These are phyloP conservation scores for Candida montana DNA, from an alignment of 805 yeast species.

Conservation along the genomic window DNA sequence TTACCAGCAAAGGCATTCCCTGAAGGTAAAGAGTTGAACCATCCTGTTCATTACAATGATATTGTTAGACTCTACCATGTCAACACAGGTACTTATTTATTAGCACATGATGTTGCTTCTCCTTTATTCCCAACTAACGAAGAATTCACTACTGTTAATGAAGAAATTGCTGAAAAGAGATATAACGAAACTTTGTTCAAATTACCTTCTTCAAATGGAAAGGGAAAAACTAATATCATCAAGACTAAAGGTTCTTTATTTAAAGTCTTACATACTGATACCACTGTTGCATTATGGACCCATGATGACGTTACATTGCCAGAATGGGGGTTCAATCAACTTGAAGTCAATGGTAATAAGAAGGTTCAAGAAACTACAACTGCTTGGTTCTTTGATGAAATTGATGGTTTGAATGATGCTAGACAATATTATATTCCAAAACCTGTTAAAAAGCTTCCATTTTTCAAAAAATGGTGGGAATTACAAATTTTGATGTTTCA, in stretches of 20 bases:
- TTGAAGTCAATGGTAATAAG: conserved; percentile 94
- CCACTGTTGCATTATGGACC: conserved; percentile 92
- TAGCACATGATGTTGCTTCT: conserved; percentile 95
- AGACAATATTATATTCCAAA: conserved; percentile 66
- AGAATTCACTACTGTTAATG: conserved; percentile 74
- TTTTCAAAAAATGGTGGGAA: conserved; percentile 84
- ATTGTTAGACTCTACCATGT: conserved; percentile 75
- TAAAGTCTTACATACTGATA: conserved; percentile 73
- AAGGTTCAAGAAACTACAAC: conserved; percentile 62
- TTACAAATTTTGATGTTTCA: conserved; percentile 84
- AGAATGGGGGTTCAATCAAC: conserved; percentile 91
- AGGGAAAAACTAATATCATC: conserved; percentile 43
- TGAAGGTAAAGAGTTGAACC: conserved; percentile 34
- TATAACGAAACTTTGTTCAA: conserved; percentile 76
- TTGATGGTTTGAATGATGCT: conserved; percentile 56
- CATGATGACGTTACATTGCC: conserved; percentile 81
- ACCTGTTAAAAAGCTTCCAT: conserved; percentile 56
- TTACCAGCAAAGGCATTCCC: conserved; percentile 53
- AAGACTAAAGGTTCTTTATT: conserved; percentile 68
- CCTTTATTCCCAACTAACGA: conserved; percentile 90
- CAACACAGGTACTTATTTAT: conserved; percentile 69
- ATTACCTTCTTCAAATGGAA: conserved; percentile 55
- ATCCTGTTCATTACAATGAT: conserved; percentile 64
- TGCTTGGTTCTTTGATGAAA: conserved; percentile 71
- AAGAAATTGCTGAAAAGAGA: conserved; percentile 51